phyloP scores from a whole-genome alignment of 371 early-diverging fungal species.

The Rhizopus delemar region DNA sequence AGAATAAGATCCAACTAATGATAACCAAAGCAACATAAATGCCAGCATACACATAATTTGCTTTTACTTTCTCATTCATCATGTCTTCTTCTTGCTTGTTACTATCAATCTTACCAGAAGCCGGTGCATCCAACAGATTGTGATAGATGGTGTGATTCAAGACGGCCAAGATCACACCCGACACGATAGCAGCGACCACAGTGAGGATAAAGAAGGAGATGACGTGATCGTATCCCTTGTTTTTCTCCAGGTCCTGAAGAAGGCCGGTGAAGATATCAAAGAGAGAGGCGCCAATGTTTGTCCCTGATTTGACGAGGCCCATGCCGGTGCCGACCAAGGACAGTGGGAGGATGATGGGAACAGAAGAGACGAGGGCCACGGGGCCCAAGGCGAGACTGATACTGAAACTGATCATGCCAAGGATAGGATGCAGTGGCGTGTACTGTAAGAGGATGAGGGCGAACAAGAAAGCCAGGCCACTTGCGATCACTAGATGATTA shows the following conservation, averaged over 20 bases:
- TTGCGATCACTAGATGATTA: slow-evolving; percentile 43
- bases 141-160: slow-evolving; percentile 46
- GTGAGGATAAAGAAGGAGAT: slow-evolving; percentile 59
- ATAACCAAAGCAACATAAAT: slow-evolving; percentile 36
- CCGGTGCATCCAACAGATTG: slow-evolving; percentile 39
- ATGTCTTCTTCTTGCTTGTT: slow-evolving; percentile 7
- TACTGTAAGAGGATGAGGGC: slow-evolving; percentile 59
- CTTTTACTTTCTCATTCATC: slow-evolving; percentile 22
- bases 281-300: slow-evolving; percentile 65
- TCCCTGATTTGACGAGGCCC: slow-evolving; percentile 68
- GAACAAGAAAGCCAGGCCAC: slow-evolving; percentile 45
- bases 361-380: slow-evolving; percentile 64
- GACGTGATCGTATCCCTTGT: slow-evolving; percentile 55
- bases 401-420: slow-evolving; percentile 67
- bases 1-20: slow-evolving; percentile 58
- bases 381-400: slow-evolving; percentile 69
- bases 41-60: slow-evolving; percentile 55
- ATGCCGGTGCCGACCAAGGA: slow-evolving; percentile 68
- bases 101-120: slow-evolving; percentile 1
- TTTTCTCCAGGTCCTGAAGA: slow-evolving; percentile 57
- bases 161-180: slow-evolving; percentile 46
- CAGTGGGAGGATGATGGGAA: slow-evolving; percentile 62
- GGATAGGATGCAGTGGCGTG: slow-evolving; percentile 49
- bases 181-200: slow-evolving; percentile 40
- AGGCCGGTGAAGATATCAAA: slow-evolving; percentile 68